These are phyloP conservation scores for Triadica sebifera DNA, from an alignment of 345 rosid genomes.

Conservation along the genomic window DNA sequence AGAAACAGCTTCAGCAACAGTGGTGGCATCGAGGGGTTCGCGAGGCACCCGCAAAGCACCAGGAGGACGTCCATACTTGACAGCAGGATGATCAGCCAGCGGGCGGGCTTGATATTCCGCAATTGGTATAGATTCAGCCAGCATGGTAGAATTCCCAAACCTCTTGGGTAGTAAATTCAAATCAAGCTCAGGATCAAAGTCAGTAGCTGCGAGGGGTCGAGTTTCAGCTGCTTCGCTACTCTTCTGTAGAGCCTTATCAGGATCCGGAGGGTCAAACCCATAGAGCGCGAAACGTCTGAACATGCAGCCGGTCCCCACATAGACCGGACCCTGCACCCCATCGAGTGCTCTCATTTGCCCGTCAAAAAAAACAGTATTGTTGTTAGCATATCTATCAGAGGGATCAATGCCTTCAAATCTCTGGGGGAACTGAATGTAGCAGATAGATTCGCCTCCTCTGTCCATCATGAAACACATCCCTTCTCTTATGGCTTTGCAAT, in stretches of 20 bases:
- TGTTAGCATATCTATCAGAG: conserved; percentile 89
- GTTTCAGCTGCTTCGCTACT: conserved; percentile 43
- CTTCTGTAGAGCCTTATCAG: conserved; percentile 34
- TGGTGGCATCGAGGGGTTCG: conserved; percentile 83
- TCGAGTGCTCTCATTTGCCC: conserved; percentile 97
- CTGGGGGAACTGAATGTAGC: conserved; percentile 94
- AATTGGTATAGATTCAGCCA: conserved; percentile 77
- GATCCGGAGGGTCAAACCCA: conserved; percentile 79
- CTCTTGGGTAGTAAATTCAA: conserved; percentile 77
- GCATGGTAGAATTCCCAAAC: conserved; percentile 87
- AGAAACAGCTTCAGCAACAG: conserved; percentile 87
- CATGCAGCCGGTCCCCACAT: conserved; percentile 94
- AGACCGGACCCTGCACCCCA: conserved; percentile 83
- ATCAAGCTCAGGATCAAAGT: conserved; percentile 80
- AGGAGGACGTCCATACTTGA: conserved; percentile 80
- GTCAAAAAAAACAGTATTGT: conserved; percentile 93
- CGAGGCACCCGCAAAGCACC: conserved; percentile 77
- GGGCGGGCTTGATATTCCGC: conserved; percentile 91
- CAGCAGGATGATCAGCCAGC: conserved; percentile 84
- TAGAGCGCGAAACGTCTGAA: conserved; percentile 91
- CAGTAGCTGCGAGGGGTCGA: conserved; percentile 63
- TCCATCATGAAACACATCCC: conserved; percentile 99
- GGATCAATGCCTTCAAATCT: conserved; percentile 98
- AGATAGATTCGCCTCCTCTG: conserved; percentile 79
- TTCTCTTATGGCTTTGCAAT: conserved; percentile 83